Evolutionary conservation across 257 asterid species (phyloP), one percentile per base, ranked within the genome.

Genomic region (Fraxinus anomala): DNA sequence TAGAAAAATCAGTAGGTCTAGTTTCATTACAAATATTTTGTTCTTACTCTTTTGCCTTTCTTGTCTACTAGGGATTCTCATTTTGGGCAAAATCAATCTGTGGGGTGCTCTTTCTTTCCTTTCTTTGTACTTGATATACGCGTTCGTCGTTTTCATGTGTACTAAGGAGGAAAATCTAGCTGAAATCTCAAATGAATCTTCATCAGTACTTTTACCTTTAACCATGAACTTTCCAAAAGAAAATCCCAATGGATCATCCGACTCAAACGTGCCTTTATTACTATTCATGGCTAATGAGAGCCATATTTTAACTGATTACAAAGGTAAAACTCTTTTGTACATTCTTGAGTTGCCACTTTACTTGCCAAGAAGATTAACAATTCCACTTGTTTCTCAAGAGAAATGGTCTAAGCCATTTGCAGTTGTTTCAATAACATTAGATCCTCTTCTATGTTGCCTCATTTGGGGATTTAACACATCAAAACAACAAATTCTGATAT

Each of bases 81-180:
- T 73, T n/a, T 17, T 80, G 3, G 82, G 86, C 23, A 73, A 76
- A 36, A 76, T 83, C 71, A 79, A 70, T 61, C 39, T 83, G 68
- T 83, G 83, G 77, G 80, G 77, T 59, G 83, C 84, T 59, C 77
- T 79, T 14, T 76, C 66, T 68, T 80, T 83, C 76, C 66, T 80
- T 24, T 73, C 79, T 68, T 42, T 80, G 14, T 79, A 80, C 77
- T 24, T 80, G 5, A 0, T 83, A 21, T 83, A 83, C 23, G 77
- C 30, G 0, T 70, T 34, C 44, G 39, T 73, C 1, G 40, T 73
- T 56, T 80, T 80, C 30, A 26, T 40, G 21, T 16, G 13, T 68
- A 3, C 66, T 66, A 30, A 65, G 39, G 70, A 33, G 17, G 69
- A 63, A 63, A 26, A 26, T 24, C 36, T 63, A 23, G 31, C 31